These are phyloP conservation scores for Macrophomina pseudophaseolina DNA, from an alignment of 2,329 filamentous ascomycete genomes.

Conservation along the genomic window DNA sequence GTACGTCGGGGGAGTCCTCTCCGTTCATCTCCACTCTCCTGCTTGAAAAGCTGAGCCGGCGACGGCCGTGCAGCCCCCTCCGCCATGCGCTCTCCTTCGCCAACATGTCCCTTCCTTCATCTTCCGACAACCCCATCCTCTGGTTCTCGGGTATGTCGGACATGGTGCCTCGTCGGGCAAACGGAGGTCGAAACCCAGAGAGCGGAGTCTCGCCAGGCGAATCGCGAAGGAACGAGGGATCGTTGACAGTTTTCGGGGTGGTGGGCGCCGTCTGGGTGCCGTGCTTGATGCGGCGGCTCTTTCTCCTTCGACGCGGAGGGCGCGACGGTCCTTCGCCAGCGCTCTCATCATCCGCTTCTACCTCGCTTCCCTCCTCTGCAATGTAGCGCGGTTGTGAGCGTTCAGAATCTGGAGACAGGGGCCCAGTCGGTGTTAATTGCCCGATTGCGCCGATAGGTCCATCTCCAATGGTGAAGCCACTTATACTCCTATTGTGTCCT, in stretches of 20 bases:
- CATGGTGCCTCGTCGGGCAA: conserved; percentile 59
- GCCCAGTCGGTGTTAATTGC: conserved; percentile 44
- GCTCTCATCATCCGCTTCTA: conserved; percentile 80
- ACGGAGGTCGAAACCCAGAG: conserved; percentile 55
- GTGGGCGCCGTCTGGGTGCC: conserved; percentile 69
- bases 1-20: conserved; percentile 38
- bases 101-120: conserved; percentile 56
- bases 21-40: conserved; percentile 41
- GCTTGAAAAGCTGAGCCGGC: conserved; percentile 31
- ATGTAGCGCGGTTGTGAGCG: conserved; percentile 49
- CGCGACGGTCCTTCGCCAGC: conserved; percentile 67
- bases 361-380: conserved; percentile 71
- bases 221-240: conserved; percentile 52
- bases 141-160: conserved; percentile 53
- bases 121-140: conserved; percentile 55
- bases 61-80: conserved; percentile 46
- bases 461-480: conserved; percentile 50
- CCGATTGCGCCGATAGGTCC: conserved; percentile 45
- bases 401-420: conserved; percentile 55
- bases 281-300: conserved; percentile 63
- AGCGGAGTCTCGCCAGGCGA: conserved; percentile 40
- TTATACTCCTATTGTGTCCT: conserved; percentile 56
- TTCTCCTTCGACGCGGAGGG: conserved; percentile 62
- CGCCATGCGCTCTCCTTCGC: conserved; percentile 53
- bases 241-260: conserved; percentile 63